These are phyloP conservation scores for Pseudotsuga menziesii DNA, from an alignment of 75 land plant genomes.

Conservation along the genomic window DNA sequence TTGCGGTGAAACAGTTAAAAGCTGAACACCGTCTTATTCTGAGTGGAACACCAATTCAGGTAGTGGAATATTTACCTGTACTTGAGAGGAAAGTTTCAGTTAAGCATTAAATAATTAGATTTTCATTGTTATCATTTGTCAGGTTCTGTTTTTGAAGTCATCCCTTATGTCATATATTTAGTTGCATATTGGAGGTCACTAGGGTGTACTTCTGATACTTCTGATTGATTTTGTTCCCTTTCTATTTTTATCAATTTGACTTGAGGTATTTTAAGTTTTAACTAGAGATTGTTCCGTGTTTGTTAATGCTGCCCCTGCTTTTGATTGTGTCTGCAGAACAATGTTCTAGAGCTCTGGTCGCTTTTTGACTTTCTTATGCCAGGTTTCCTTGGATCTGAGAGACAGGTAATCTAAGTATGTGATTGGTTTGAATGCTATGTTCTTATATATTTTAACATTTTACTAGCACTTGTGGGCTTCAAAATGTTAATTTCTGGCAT, in stretches of 20 bases:
- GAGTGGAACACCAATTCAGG: conserved; percentile 99
- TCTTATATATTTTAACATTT: not conserved
- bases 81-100: not conserved
- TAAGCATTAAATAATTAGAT: not conserved
- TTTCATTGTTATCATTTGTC: not conserved
- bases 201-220: not conserved
- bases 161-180: too few species aligned
- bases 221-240: not conserved
- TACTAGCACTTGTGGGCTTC: not conserved
- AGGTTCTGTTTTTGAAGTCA: too few species aligned
- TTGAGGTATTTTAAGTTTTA: not conserved
- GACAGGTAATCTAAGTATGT: conserved; percentile 55
- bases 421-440: not conserved
- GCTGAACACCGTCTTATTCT: conserved; percentile 89
- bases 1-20: conserved; percentile 85
- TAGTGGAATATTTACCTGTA: conserved; percentile 14
- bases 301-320: not conserved
- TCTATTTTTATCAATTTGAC: not conserved
- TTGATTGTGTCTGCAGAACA: conserved; percentile 61
- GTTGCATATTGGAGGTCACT: too few species aligned
- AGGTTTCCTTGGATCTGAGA: conserved; percentile 97
- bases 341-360: conserved; percentile 97
- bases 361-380: conserved; percentile 99
- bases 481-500: not conserved
- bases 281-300: not conserved